phyloP scores from a whole-genome alignment of 306 rosid genomes.

The Trichosanthes cucumerina region DNA sequence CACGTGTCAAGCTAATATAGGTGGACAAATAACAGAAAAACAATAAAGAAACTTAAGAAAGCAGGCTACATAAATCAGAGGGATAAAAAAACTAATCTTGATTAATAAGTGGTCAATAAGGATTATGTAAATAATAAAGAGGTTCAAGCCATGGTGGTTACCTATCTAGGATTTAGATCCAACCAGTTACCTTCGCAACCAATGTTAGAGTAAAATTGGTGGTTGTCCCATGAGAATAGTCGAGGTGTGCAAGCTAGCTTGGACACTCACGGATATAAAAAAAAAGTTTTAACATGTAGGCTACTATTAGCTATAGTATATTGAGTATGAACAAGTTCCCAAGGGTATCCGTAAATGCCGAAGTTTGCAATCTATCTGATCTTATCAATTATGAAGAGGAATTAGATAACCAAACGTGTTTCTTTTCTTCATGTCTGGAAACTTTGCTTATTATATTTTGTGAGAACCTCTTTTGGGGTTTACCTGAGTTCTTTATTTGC shows the following conservation, averaged over 20 bases:
- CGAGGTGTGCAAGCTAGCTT: too few relatives aligned
- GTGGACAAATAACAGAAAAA: background rate
- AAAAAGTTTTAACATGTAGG: background rate
- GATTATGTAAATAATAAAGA: too few relatives aligned
- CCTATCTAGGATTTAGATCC: too few relatives aligned
- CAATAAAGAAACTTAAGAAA: background rate
- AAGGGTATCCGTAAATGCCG: background rate
- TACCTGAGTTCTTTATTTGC: slow-evolving; percentile 18
- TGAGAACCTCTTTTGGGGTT: slow-evolving; percentile 4
- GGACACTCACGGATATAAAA: too few relatives aligned
- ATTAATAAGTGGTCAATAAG: too few relatives aligned
- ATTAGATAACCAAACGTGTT: background rate
- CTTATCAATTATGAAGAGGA: background rate
- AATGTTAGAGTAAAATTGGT: too few relatives aligned
- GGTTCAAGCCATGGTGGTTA: too few relatives aligned
- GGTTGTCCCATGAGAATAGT: too few relatives aligned
- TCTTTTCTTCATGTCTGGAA: background rate
- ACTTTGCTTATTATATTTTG: background rate
- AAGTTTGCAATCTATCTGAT: background rate
- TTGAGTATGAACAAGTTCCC: background rate
- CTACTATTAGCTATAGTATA: background rate
- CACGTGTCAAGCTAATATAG: background rate
- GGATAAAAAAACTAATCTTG: too few relatives aligned
- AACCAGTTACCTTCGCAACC: too few relatives aligned
- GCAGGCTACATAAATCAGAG: background rate